Evolutionary conservation across 805 yeast species (phyloP), one percentile per base, ranked within the genome.

Genomic region (Candida endomychidarum): DNA sequence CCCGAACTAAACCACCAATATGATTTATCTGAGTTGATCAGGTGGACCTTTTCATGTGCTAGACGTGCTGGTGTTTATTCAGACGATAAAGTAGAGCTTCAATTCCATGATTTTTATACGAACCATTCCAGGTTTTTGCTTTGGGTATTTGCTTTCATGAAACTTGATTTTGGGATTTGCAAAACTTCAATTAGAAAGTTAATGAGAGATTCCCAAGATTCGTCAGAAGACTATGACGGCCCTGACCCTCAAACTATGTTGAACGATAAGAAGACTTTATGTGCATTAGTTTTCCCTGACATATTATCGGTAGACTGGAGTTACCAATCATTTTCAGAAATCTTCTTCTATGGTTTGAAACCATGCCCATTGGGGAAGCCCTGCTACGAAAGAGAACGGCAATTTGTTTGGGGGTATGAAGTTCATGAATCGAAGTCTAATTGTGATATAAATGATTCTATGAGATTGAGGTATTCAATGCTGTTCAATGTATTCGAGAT

Each of bases 11-110:
- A 48, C 21, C 16, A 37, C 4, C 41, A 42, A 10, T 65, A 53
- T 47, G 52, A 42, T 27, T 9, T 67, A 5, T 64, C 70, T 71
- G 40, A 48, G 10, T 40, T 67, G 23, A 37, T 64, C 9, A 53
- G 56, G 26, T 68, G 73, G 73, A 45, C 63, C 8, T 61, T 64
- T 34, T 51, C 51, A 45, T 68, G 73, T 48, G 67, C 68, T 25
- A 15, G n/a, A 23, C 20, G 21, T 16, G 29, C 24, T 8, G 26
- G 19, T 10, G 11, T 21, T 32, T 3, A 23, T 19, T 21, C 25
- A 4, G 10, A 6, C 9, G 11, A 16, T 15, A 26, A 25, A 8
- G 4, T 9, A 5, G 19, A 18, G 10, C 17, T 19, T 6, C 3
- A 20, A 5, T 38, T 30, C 15, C 21, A 38, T 27, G 35, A 19